These are phyloP conservation scores for Skeletonema marinoi DNA, from an alignment of 108 stramenopile species.

Conservation along the genomic window DNA sequence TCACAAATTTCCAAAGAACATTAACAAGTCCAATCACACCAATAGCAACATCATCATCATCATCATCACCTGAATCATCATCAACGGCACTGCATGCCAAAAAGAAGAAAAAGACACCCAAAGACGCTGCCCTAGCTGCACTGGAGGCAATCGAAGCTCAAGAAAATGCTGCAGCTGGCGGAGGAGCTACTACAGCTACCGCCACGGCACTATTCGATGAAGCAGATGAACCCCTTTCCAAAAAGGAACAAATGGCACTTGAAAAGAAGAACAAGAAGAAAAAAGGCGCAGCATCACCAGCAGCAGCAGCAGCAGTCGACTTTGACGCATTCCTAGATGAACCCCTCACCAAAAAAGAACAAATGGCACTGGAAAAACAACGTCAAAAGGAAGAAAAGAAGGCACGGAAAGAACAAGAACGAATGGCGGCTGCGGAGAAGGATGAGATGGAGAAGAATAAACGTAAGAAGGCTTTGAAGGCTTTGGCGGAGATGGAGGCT, in stretches of 20 bases:
- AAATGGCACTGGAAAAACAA: slow-evolving; percentile 54
- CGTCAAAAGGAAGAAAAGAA: slow-evolving; percentile 61
- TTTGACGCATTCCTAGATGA: slow-evolving; percentile 26
- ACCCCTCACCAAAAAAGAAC: slow-evolving; percentile 40
- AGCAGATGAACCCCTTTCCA: slow-evolving; percentile 37
- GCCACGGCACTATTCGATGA: slow-evolving; percentile 37
- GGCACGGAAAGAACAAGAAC: slow-evolving; percentile 29
- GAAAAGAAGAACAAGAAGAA: slow-evolving; percentile 43
- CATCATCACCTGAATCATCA: background rate
- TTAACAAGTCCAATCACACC: background rate
- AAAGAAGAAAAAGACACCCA: slow-evolving; percentile 60
- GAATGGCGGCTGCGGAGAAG: slow-evolving; percentile 14
- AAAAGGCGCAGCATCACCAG: background rate
- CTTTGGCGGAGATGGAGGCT: slow-evolving; percentile 53
- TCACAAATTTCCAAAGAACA: background rate
- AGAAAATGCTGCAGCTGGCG: slow-evolving; percentile 3
- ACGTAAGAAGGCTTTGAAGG: slow-evolving; percentile 49
- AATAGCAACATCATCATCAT: background rate
- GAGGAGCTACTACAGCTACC: background rate
- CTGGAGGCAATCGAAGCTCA: slow-evolving; percentile 56
- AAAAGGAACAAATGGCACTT: slow-evolving; percentile 48
- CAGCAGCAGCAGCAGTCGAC: too few species aligned
- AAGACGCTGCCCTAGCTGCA: slow-evolving; percentile 63
- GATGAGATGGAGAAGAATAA: slow-evolving; percentile 50
- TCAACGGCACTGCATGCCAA: slow-evolving; percentile 62